Base-by-base conservation (phyloP, 2,329 filamentous ascomycete genomes). In the Didymella pomorum region DNA sequence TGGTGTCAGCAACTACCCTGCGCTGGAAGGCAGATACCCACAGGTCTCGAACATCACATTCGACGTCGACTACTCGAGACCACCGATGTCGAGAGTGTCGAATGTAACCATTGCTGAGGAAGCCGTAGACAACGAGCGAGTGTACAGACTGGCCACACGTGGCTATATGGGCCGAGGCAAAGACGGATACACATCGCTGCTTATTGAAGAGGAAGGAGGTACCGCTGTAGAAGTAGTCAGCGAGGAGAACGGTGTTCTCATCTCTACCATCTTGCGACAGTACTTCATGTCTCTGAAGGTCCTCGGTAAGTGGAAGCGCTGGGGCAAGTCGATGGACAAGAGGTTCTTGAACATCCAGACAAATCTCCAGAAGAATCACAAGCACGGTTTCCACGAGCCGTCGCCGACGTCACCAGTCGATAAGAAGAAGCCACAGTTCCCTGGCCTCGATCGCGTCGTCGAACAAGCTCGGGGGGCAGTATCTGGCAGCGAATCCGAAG, bases 141-240 rank as follows among this genome's bases (percentile, higher is more conserved):
- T 86, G 35, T 97, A 96, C 70, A 83, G 84, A 0, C 80, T 97
- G 2, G 89, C 89, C 9, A 97, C 93, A 0, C 81, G 93, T 55
- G 92, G 91, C 0, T 97, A 97, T 73, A 96, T 97, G 92, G 89
- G 85, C 4, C 86, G 91, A 33, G 93, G 93, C 20, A 95, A 94
- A 76, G 93, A 97, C 66, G 93, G 93, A 2, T 97, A 90, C 76
- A 85, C 84, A 2, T 88, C 88, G 45, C 82, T 97, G 1, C 83
- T 94, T n/a, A 86, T 92, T 29, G 79, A 89, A 65, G 86, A 88
- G 3, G 89, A 92, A 74, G 93, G 93, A 25, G 92, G 92, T 16
- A 79, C 84, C 3, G 90, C 89, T 1, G 87, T 92, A 66, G 91
- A 93, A 71, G 79, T 97, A 16, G 88, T 97, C 5, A 88, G 87